phyloP scores from a whole-genome alignment of 495 filamentous ascomycete species.

The Oidiodendron maius region DNA sequence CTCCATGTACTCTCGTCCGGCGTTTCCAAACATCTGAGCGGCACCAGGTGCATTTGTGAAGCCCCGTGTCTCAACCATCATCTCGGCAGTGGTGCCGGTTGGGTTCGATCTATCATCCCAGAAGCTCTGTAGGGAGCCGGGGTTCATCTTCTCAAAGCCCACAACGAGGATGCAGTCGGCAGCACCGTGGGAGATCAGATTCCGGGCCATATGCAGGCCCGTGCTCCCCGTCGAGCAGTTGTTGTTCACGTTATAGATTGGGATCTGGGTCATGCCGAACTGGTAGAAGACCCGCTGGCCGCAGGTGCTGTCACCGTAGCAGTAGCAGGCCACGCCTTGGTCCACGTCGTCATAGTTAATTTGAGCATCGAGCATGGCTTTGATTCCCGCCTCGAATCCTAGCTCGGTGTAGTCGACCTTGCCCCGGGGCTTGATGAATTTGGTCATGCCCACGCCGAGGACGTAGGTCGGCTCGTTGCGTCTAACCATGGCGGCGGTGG shows the following conservation, averaged over 20 bases:
- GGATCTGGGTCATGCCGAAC: slow-evolving; percentile 94
- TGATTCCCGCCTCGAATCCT: slow-evolving; percentile 91
- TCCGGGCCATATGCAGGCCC: slow-evolving; percentile 77
- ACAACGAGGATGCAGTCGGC: slow-evolving; percentile 86
- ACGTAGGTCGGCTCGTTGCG: slow-evolving; percentile 56
- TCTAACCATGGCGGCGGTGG: slow-evolving; percentile 18
- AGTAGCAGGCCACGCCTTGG: slow-evolving; percentile 94
- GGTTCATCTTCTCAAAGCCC: slow-evolving; percentile 97
- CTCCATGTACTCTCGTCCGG: slow-evolving; percentile 91
- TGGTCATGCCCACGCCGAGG: slow-evolving; percentile 96
- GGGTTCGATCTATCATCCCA: slow-evolving; percentile 80
- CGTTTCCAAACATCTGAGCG: slow-evolving; percentile 95
- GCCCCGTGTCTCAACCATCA: slow-evolving; percentile 80
- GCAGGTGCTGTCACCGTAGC: slow-evolving; percentile 91
- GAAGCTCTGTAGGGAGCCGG: slow-evolving; percentile 72
- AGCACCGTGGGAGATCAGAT: slow-evolving; percentile 70
- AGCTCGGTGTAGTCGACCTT: slow-evolving; percentile 87
- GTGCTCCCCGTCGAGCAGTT: slow-evolving; percentile 94
- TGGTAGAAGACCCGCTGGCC: slow-evolving; percentile 98
- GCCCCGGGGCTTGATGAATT: slow-evolving; percentile 96
- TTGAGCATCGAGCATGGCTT: slow-evolving; percentile 90
- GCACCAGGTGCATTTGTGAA: slow-evolving; percentile 74
- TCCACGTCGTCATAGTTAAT: slow-evolving; percentile 97
- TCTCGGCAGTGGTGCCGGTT: slow-evolving; percentile 58
- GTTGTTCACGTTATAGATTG: slow-evolving; percentile 97